These are phyloP conservation scores for Fulvia fulva DNA, from an alignment of 2,329 filamentous ascomycete genomes.

Conservation along the genomic window DNA sequence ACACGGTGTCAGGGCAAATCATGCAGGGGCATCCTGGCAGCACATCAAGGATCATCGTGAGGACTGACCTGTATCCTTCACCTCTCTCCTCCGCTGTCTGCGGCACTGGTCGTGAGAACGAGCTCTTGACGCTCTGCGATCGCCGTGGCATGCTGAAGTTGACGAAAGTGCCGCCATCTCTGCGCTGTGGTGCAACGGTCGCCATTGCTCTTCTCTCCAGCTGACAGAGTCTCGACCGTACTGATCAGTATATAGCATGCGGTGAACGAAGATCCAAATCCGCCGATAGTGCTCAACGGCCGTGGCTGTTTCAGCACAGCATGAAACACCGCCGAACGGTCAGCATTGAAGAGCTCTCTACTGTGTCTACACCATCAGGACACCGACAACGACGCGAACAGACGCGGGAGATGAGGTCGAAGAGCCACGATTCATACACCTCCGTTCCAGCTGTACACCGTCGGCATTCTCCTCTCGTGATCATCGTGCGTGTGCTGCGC, in stretches of 20 bases:
- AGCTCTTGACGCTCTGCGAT: constrained; percentile 13
- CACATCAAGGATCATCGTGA: not conserved
- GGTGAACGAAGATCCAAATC: not conserved
- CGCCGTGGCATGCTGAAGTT: constrained; percentile 21
- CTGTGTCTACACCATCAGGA: not conserved
- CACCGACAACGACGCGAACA: not conserved
- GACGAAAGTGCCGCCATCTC: constrained; percentile 7
- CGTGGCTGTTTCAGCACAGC: not conserved
- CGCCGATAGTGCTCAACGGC: not conserved
- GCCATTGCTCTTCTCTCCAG: not conserved
- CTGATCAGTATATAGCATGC: not conserved
- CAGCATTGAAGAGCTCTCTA: not conserved
- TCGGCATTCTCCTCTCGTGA: not conserved
- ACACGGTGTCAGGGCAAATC: not conserved
- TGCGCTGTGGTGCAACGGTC: not conserved
- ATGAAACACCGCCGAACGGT: not conserved
- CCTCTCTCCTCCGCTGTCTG: not conserved
- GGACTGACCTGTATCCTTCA: constrained; percentile 17
- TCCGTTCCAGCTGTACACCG: not conserved
- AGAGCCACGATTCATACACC: not conserved
- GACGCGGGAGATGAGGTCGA: not conserved
- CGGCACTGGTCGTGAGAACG: not conserved
- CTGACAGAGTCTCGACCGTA: not conserved
- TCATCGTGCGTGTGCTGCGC: not conserved
- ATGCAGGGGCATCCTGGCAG: not conserved